Base-by-base conservation (phyloP, 768 basidiomycete species). In the Boletus fagicola region DNA sequence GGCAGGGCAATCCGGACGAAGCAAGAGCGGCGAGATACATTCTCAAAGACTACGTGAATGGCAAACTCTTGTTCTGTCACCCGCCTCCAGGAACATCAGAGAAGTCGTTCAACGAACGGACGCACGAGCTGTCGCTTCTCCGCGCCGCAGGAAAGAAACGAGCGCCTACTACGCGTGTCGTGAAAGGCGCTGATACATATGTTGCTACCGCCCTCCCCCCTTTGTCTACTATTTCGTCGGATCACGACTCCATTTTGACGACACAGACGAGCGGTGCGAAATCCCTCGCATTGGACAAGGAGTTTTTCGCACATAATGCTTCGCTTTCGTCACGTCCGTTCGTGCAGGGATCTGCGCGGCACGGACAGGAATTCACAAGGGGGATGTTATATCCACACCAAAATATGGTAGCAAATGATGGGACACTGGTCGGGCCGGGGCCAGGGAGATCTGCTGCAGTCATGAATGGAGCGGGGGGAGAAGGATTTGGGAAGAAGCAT, bases 1-100 rank as follows among this genome's bases (percentile, higher is more conserved):
- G 96, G 1, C 93, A 95, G 76, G 97, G 97, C 43, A 97, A 95
- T 73, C 95, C 96, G 11, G 97, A 99, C 68, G 94, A 98, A 68
- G 93, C 97, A 31, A 87, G 94, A 51, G 85, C 97, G 0, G 92
- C 96, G 16, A 85, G 97, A 57, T 88, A 89, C 68, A 79, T 99
- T 54, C 80, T 99, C 49, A 99, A 99, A 72, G 97, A 99, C 75
- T 99, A 95, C 67, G 94, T 98, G 58, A 94, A 90, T 64, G 97
- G 91, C 26, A 94, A 92, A 65, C 79, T 99, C 0, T 79, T 98
- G 10, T 98, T 83, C 71, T 94, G 92, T 62, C 90, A 96, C 62
- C 85, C 92, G 16, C 91, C 96, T n/a, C 93, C 95, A 1, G 83
- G 76, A 12, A 72, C 83, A 4, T 68, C 81, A 2, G 81, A 86